Base-by-base conservation (phyloP, 2,329 filamentous ascomycete genomes). In the Cadophora sp. region DNA sequence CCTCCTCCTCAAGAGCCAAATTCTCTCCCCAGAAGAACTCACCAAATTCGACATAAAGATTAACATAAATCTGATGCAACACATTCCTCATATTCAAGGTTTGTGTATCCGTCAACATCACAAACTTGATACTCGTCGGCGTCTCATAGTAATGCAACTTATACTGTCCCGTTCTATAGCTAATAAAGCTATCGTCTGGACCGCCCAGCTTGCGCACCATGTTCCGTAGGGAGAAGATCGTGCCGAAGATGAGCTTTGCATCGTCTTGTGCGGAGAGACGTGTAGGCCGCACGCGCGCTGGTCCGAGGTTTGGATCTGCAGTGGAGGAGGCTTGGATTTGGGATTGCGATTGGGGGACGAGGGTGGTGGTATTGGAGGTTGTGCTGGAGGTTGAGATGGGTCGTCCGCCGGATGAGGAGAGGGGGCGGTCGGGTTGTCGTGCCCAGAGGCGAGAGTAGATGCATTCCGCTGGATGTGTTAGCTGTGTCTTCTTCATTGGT, bases 81-180 rank as follows among this genome's bases (percentile, higher is more conserved):
- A 97, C 95, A 75, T 97, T 93, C 55, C 94, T 89, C 89, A 99
- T 95, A 80, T 94, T 97, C 73, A 92, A 87, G 67, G 93, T 92
- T 73, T 89, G 91, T 46, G 92, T 92, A 81, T 98, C 96, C 27
- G 96, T 98, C 77, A 98, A 85, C 90, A 99, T 93, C 78, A 97
- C 94, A 78, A 98, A 97, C 78, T 97, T 97, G 80, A 97, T 90
- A 79, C 93, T 97, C 63, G 94, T 96, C 0, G 94, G 94, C 14
- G 96, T 98, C 84, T 99, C 96, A 85, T 97, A 99, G 84, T 97
- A 99, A 83, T 99, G 96, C 75, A 99, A 87, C 83, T 97, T 97
- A 86, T 99, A 99, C 81, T 97, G 92, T 74, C 87, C 92, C 64
- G 96, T 99, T 75, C 93, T 92, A 82, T 92, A 99, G 74, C 91